Conservation (phyloP, 176 grass and related monocot genomes). For the Aegilops longissima region DNA sequence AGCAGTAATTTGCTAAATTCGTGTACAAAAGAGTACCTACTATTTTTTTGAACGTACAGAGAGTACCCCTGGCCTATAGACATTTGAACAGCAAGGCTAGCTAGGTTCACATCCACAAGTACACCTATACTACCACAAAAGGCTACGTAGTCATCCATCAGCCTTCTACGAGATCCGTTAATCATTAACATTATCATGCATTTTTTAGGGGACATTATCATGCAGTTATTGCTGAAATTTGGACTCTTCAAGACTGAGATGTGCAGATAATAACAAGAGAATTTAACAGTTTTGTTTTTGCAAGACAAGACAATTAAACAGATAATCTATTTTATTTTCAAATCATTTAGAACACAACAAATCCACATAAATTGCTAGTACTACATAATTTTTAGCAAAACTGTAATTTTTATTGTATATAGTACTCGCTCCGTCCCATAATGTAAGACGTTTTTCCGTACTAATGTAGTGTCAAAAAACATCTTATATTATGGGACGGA, state of each 20-base stretch:
- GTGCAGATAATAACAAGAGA: neutral
- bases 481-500: too few relatives aligned
- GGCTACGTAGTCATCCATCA: neutral
- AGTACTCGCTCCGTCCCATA: too few relatives aligned
- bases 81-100: conserved; percentile 16
- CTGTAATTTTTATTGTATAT: too few relatives aligned
- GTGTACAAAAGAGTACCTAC: too few relatives aligned
- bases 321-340: neutral
- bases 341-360: neutral
- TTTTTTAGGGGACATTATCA: neutral
- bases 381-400: too few relatives aligned
- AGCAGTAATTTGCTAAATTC: too few relatives aligned
- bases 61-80: neutral
- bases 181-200: neutral
- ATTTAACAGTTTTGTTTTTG: neutral
- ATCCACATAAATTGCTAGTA: neutral
- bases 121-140: conserved; percentile 25
- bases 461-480: too few relatives aligned
- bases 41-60: too few relatives aligned
- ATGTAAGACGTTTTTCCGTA: too few relatives aligned
- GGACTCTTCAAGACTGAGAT: neutral
- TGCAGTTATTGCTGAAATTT: conserved; percentile 16
- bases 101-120: neutral
- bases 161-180: neutral
- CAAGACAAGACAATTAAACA: neutral